Evolutionary conservation across 2,329 filamentous ascomycete genomes (phyloP), one percentile per base, ranked within the genome.

Genomic region (Fusarium marasasianum): DNA sequence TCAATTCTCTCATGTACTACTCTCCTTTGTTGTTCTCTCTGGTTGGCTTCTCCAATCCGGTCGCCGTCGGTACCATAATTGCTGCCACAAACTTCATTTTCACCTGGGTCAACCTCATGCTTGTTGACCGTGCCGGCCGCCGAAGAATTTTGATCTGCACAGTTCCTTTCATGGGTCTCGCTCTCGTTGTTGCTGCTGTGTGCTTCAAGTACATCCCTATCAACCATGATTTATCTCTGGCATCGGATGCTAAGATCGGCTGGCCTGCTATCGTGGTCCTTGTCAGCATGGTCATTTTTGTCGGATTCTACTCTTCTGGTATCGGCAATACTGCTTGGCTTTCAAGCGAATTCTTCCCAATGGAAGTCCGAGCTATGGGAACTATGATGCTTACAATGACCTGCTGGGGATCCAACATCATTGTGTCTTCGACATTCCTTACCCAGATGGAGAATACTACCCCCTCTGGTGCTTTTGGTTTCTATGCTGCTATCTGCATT

Each of bases 1-100:
- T 89, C 77, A 89, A 88, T 68, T 86, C 87, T 4, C 80, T 89
- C 43, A 81, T 83, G 68, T 87, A 88, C 78, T 88, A 88, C 77
- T 85, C 84, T 0, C 86, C 86, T 0, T 84, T 84, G 1, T 78
- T 88, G 1, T 88, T 89, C 72, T 77, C 81, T 3, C 82, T 88
- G 8, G 86, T 87, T 33, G 86, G 86, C 2, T 88, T 88, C 76
- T 77, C 80, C 24, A 86, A 88, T 58, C 84, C 87, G 1, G 82
- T 84, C 1, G 85, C 84, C 3, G 86, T 88, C 29, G 83, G 82
- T 1, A 83, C 82, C 20, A 80, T 86, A 62, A 82, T 86, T 43
- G 83, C 83, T 9, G 84, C 79, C 5, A 85, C 84, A 13, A 87
- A 86, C 63, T 88, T 87, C 71, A 76, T 88, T 59, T 87, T 88